Base-by-base conservation (phyloP, 768 basidiomycete genomes). In the Boletus eberwhitei region DNA sequence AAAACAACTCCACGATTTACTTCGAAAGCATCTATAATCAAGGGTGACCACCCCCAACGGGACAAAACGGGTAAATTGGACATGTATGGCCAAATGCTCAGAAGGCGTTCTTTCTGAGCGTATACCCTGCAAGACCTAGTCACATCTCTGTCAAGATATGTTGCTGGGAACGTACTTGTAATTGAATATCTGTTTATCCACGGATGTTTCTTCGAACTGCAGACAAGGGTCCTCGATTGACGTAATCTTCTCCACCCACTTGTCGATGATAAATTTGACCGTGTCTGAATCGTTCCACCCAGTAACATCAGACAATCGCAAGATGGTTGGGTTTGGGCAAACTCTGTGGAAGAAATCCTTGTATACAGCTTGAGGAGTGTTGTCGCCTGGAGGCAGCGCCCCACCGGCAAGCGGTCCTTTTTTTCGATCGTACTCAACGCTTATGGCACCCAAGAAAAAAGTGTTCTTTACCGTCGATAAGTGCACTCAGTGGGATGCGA, bases 321-420 rank as follows among this genome's bases (percentile, higher is more conserved):
- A 52, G 35, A 73, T 55, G 5, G 68, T 71, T 2, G 68, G 67
- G 21, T 69, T 61, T 2, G 70, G 73, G 58, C 78, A 79, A 2
- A 75, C 65, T 45, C 59, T 55, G 8, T 73, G 59, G 55, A 68
- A 79, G 56, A 70, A 75, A 19, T 72, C 72, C 17, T 63, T 63
- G 26, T 65, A 50, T 2, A 79, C 72, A 2, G 76, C 67, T 2
- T 63, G 68, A 9, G 74, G 72, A 2, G 66, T 62, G 24, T 12
- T 17, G 13, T 71, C 67, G 12, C 54, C 66, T 4, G 61, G 22
- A n/a, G 69, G 65, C 44, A 77, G 73, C 0, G 55, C 51, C 5
- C 69, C 73, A 2, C 78, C 78, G 0, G 65, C 75, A 16, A 74
- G 63, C 0, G 78, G 76, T 0, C 77, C 77, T 70, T 39, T 14